Conservation (phyloP, 768 basidiomycete genomes). For the Kwoniella botswanensis region DNA sequence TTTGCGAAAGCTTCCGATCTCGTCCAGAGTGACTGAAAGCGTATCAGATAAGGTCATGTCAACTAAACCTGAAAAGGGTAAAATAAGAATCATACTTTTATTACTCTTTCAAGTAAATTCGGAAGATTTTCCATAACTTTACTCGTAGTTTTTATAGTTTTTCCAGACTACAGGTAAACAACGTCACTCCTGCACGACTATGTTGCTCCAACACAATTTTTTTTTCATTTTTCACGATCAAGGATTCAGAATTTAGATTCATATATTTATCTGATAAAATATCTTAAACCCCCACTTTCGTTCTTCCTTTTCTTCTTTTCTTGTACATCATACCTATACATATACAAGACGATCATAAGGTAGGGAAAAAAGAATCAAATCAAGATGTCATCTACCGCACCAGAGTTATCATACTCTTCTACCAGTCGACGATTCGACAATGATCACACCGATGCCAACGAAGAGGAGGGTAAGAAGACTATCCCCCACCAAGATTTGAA, state of each 20-base stretch:
- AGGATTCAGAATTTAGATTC: background rate
- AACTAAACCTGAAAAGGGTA: background rate
- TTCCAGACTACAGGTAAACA: background rate
- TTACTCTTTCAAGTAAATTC: background rate
- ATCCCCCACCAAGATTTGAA: background rate
- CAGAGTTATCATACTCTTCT: slow-evolving; percentile 3
- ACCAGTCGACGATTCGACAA: slow-evolving; percentile 4
- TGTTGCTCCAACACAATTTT: background rate
- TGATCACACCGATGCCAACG: background rate
- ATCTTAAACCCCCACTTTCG: background rate
- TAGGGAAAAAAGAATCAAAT: background rate
- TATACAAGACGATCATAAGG: background rate
- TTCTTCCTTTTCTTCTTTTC: background rate
- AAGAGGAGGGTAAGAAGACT: slow-evolving; percentile 24
- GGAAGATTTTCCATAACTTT: background rate
- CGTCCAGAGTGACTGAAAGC: background rate
- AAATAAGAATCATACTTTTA: background rate
- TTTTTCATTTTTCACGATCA: background rate
- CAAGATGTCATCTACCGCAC: slow-evolving; percentile 7
- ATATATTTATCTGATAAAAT: background rate
- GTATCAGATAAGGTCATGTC: slow-evolving; percentile 16
- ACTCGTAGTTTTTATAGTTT: slow-evolving; percentile 1
- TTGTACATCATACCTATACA: background rate
- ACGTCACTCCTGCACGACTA: background rate
- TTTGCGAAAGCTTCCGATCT: background rate